A percentile compares a stretch with the other conserved stretches of the same genome.
Evolutionary conservation across 768 basidiomycete genomes (phyloP).

Genomic region (Mycena leptocephala): DNA sequence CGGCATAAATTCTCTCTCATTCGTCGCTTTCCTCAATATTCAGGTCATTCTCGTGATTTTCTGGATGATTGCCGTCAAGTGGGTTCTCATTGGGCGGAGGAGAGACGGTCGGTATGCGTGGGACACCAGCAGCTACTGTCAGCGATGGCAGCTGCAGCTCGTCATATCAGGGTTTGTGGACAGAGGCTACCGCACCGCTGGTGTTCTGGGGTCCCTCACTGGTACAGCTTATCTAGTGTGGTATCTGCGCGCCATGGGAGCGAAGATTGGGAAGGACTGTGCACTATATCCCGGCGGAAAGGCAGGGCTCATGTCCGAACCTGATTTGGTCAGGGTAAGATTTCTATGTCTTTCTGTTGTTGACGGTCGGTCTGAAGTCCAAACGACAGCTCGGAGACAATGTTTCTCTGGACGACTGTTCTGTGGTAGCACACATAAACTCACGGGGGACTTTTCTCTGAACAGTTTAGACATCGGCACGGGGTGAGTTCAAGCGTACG

Average conservation of each 20-base stretch:
- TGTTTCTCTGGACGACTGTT: slow-evolving; percentile 52
- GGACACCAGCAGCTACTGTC: slow-evolving; percentile 64
- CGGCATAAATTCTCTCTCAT: slow-evolving; percentile 54
- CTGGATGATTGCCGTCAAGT: slow-evolving; percentile 60
- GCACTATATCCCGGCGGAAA: slow-evolving; percentile 58
- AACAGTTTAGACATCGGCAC: slow-evolving; percentile 58
- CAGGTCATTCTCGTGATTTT: slow-evolving; percentile 54
- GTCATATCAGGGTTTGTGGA: slow-evolving; percentile 51
- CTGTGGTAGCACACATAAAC: slow-evolving; percentile 61
- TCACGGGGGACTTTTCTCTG: slow-evolving; percentile 62
- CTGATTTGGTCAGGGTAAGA: slow-evolving; percentile 60
- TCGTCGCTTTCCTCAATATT: slow-evolving; percentile 53
- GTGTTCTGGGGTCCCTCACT: slow-evolving; percentile 55
- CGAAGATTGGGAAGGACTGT: slow-evolving; percentile 60
- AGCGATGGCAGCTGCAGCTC: slow-evolving; percentile 64
- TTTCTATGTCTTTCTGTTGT: not conserved
- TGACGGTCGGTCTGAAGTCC: not conserved
- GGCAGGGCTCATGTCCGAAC: slow-evolving; percentile 61
- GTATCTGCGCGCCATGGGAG: slow-evolving; percentile 60
- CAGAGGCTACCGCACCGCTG: slow-evolving; percentile 57
- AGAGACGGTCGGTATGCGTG: slow-evolving; percentile 59
- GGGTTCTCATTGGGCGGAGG: slow-evolving; percentile 58
- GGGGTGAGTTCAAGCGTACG: slow-evolving; percentile 38
- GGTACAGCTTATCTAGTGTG: slow-evolving; percentile 61
- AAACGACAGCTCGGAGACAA: slow-evolving; percentile 27